These are phyloP conservation scores for Stentor roeselii DNA, from an alignment of 73 alveolate genomes.

Conservation along the genomic window DNA sequence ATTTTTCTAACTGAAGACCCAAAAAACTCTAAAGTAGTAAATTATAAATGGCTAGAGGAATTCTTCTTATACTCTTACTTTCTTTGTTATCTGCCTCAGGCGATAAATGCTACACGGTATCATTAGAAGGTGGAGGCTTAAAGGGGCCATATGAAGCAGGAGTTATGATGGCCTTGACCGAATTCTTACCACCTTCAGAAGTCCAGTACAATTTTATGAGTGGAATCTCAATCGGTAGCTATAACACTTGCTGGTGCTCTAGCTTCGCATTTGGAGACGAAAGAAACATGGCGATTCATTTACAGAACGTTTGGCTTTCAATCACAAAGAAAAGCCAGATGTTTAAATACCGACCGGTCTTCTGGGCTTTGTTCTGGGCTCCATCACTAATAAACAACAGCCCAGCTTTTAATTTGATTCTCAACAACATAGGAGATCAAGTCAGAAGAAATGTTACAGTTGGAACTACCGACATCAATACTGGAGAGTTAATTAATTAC, in stretches of 20 bases:
- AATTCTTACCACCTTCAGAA: conserved; percentile 41
- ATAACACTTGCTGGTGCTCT: no score
- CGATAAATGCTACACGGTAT: conserved; percentile 44
- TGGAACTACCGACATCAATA: conserved; percentile 54
- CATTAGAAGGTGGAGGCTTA: conserved; percentile 57
- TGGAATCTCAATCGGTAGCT: conserved; percentile 59
- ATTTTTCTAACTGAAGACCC: no score
- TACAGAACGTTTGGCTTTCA: no score
- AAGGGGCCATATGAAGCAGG: conserved; percentile 67
- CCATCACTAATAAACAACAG: conserved; percentile 49
- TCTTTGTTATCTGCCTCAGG: no score
- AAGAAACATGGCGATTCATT: no score
- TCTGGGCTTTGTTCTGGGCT: no score
- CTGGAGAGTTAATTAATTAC: conserved; percentile 47
- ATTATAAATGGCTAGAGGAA: no score
- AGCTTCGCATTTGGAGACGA: no score
- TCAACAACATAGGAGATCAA: conserved; percentile 17
- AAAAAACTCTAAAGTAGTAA: no score
- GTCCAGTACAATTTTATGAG: conserved; percentile 43
- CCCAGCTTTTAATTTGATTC: conserved; percentile 42
- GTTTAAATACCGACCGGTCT: no score
- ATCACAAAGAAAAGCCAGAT: no score
- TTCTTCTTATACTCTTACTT: no score
- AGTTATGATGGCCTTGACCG: conserved; percentile 23
- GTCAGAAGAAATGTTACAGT: conserved; percentile 38